Evolutionary conservation across 2,329 filamentous ascomycete species (phyloP).

Genomic region (Colletotrichum lindemuthianum): DNA sequence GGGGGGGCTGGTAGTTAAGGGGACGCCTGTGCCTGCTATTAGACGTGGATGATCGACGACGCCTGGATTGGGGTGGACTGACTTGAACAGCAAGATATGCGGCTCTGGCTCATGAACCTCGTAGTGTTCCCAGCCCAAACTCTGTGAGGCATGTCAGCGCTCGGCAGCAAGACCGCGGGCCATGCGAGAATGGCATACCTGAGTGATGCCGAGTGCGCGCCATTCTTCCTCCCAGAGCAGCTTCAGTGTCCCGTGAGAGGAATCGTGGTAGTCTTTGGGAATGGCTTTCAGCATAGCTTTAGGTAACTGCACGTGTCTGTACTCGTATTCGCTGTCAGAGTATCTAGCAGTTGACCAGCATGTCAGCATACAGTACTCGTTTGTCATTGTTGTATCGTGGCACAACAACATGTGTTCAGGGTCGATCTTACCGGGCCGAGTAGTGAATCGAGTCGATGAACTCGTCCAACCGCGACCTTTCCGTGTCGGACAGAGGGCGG

Average conservation of each 20-base stretch:
- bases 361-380: constrained; percentile 3
- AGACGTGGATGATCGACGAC: not conserved
- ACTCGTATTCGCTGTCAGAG: constrained; percentile 91
- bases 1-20: constrained; percentile 83
- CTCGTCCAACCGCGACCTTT: constrained; percentile 87
- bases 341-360: constrained; percentile 68
- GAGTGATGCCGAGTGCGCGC: constrained; percentile 95
- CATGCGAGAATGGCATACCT: constrained; percentile 66
- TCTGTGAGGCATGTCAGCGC: constrained; percentile 63
- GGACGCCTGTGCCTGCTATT: constrained; percentile 68
- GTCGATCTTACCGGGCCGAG: constrained; percentile 75
- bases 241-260: constrained; percentile 90
- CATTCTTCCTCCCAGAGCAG: constrained; percentile 98
- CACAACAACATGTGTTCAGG: not conserved
- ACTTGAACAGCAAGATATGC: constrained; percentile 99
- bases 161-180: not conserved
- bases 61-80: constrained; percentile 50
- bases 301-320: constrained; percentile 95
- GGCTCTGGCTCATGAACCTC: constrained; percentile 99
- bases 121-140: constrained; percentile 98
- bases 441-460: constrained; percentile 96
- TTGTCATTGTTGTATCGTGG: constrained; percentile 5
- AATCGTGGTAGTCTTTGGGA: constrained; percentile 93
- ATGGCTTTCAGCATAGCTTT: constrained; percentile 99
- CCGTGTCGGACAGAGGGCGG: constrained; percentile 80